Evolutionary conservation across 805 yeast species (phyloP).

Genomic region (Teunomyces funiuensis): DNA sequence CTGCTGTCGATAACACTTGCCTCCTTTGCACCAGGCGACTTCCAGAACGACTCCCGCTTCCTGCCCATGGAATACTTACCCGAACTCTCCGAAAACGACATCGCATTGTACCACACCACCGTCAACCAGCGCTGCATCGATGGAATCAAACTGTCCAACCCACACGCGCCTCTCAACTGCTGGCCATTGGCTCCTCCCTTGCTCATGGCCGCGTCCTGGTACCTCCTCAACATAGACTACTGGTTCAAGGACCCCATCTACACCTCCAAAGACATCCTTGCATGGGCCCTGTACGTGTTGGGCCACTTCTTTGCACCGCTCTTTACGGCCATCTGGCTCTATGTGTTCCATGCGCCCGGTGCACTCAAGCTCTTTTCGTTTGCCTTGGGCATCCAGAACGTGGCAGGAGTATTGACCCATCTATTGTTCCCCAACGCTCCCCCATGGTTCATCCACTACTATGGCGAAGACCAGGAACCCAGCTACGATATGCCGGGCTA

Average conservation of each 20-base stretch:
- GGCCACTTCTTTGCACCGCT: slow-evolving; percentile 63
- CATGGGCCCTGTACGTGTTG: slow-evolving; percentile 64
- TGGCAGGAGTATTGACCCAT: slow-evolving; percentile 61
- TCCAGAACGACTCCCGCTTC: slow-evolving; percentile 11
- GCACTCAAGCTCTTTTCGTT: slow-evolving; percentile 51
- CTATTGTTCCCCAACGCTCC: slow-evolving; percentile 68
- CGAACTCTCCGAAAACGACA: slow-evolving; percentile 1
- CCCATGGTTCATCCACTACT: slow-evolving; percentile 67
- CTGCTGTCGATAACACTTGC: neutral
- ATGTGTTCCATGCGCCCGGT: slow-evolving; percentile 68
- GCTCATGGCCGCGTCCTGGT: slow-evolving; percentile 47
- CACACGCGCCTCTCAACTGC: slow-evolving; percentile 20
- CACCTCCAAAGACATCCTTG: slow-evolving; percentile 49
- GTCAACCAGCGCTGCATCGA: slow-evolving; percentile 4
- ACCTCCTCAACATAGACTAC: slow-evolving; percentile 47
- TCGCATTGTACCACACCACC: slow-evolving; percentile 7
- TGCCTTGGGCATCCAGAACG: slow-evolving; percentile 61
- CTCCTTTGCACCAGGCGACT: slow-evolving; percentile 10
- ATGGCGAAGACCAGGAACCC: slow-evolving; percentile 57
- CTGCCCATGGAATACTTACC: slow-evolving; percentile 8
- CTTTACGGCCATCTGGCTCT: slow-evolving; percentile 59
- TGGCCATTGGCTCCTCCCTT: slow-evolving; percentile 34
- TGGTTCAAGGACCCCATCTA: slow-evolving; percentile 42
- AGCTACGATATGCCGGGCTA: slow-evolving; percentile 64
- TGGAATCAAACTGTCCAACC: slow-evolving; percentile 1